phyloP scores from a whole-genome alignment of 2,329 filamentous ascomycete species.

The Cadophora gregata region DNA sequence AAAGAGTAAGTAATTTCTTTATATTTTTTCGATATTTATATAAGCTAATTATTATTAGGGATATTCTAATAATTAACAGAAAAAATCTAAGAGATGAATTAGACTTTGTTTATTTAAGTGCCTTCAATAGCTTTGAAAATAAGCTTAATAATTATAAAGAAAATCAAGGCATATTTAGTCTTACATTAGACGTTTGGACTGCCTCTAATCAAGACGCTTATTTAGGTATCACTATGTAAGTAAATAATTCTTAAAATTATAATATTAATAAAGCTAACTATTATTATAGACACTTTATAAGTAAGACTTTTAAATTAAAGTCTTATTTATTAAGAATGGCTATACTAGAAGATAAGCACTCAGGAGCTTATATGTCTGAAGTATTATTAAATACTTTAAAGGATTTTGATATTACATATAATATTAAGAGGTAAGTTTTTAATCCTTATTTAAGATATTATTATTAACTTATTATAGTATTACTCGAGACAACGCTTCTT shows the following conservation, averaged over 20 bases:
- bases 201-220: background rate
- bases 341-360: background rate
- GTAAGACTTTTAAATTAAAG: background rate
- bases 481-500: background rate
- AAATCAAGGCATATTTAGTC: background rate
- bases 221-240: background rate
- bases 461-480: conserved; percentile 1
- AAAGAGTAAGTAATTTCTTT: background rate
- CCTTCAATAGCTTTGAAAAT: background rate
- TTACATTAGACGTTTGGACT: background rate
- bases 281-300: background rate
- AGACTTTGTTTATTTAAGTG: background rate
- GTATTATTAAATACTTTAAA: background rate
- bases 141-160: background rate
- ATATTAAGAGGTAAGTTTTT: background rate
- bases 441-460: background rate
- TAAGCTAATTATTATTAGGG: conserved; percentile 1
- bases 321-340: background rate
- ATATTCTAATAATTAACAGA: background rate
- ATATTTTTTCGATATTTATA: background rate
- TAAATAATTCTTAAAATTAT: background rate
- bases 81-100: background rate
- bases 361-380: background rate
- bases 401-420: background rate
- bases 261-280: background rate